phyloP scores from a whole-genome alignment of 169 alveolate genomes.

The Plasmodium coatneyi region DNA sequence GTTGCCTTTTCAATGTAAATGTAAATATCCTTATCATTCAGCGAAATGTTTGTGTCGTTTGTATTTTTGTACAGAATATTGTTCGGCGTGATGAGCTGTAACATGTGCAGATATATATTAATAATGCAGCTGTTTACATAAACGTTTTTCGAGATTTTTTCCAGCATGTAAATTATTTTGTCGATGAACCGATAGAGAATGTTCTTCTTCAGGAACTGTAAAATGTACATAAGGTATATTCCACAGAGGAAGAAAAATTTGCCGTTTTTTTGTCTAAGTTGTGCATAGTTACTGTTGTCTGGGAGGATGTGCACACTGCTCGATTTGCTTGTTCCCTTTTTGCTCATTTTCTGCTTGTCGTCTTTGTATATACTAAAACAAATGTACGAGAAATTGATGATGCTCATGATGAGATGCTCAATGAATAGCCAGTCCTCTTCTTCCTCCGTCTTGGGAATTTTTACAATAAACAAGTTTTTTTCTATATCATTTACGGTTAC shows the following conservation, averaged over 20 bases:
- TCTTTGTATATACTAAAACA: slow-evolving; percentile 66
- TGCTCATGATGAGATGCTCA: slow-evolving; percentile 72
- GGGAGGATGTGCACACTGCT: not conserved
- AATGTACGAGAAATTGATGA: slow-evolving; percentile 62
- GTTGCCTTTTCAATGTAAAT: slow-evolving; percentile 75
- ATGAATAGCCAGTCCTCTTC: slow-evolving; percentile 70
- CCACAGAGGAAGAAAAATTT: slow-evolving; percentile 70
- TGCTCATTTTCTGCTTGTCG: slow-evolving; percentile 19
- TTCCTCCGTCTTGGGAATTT: slow-evolving; percentile 7
- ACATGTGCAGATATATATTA: slow-evolving; percentile 67
- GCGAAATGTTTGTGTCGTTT: slow-evolving; percentile 62
- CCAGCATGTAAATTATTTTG: slow-evolving; percentile 66
- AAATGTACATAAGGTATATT: slow-evolving; percentile 64
- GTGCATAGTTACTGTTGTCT: slow-evolving; percentile 1
- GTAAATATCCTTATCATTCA: slow-evolving; percentile 73
- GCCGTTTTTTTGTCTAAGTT: slow-evolving; percentile 22
- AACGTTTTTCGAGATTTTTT: slow-evolving; percentile 63
- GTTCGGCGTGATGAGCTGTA: slow-evolving; percentile 69
- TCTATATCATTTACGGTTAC: slow-evolving; percentile 42
- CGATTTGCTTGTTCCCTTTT: not conserved
- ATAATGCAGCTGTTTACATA: slow-evolving; percentile 72
- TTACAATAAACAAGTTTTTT: slow-evolving; percentile 32
- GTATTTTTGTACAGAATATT: slow-evolving; percentile 72
- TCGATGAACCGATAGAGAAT: slow-evolving; percentile 56
- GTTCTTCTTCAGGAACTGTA: slow-evolving; percentile 67